Conservation (phyloP, 1,139 yeast species). For the Pichia sp. region DNA sequence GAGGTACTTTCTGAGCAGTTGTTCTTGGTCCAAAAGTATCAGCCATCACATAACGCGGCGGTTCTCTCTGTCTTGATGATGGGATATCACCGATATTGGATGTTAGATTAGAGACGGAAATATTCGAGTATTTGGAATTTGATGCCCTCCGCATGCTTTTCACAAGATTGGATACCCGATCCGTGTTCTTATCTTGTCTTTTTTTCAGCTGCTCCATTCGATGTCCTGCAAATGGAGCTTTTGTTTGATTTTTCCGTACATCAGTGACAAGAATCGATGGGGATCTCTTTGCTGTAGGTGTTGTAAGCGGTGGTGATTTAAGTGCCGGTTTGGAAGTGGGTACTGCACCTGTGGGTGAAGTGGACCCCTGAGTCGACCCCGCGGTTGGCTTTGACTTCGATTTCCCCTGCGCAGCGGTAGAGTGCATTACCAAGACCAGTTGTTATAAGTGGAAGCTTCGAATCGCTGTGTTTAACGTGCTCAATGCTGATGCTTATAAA, state of each 20-base stretch:
- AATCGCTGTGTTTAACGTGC: no score
- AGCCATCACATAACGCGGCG: conserved; percentile 24
- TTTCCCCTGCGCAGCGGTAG: no score
- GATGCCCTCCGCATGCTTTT: conserved; percentile 18
- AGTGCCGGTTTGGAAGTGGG: no score
- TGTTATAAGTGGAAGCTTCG: no score
- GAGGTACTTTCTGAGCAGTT: conserved; percentile 32
- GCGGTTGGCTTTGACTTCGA: no score
- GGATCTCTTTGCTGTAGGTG: conserved; percentile 72
- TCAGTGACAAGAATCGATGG: conserved; percentile 94
- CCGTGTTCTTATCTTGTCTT: conserved; percentile 10
- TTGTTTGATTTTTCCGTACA: conserved; percentile 50
- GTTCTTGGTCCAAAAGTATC: conserved; percentile 14
- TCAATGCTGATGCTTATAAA: no score
- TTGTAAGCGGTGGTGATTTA: no score
- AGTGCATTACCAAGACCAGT: no score
- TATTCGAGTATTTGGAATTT: conserved; percentile 49
- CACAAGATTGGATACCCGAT: conserved; percentile 10
- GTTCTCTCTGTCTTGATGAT: conserved; percentile 56
- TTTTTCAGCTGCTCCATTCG: conserved; percentile 25
- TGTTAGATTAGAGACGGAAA: conserved; percentile 63
- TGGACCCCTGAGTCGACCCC: no score
- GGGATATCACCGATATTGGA: conserved; percentile 82
- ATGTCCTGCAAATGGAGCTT: conserved; percentile 81
- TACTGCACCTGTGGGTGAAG: no score